phyloP scores from a whole-genome alignment of 768 basidiomycete species.

The Mrakia hoshinonis region DNA sequence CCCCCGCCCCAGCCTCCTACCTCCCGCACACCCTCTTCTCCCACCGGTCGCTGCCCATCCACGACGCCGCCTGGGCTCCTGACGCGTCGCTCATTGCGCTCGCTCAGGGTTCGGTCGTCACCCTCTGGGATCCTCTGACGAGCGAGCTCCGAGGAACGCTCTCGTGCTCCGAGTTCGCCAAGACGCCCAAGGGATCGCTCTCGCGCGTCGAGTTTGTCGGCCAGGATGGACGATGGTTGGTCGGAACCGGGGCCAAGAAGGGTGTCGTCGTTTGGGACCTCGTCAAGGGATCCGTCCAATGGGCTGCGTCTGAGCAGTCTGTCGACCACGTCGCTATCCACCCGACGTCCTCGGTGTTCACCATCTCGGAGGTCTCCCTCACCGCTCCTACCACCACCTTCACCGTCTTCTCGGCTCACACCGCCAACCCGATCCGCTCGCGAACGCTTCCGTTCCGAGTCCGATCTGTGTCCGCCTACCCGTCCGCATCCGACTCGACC shows the following conservation, averaged over 20 bases:
- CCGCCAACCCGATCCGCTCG: constrained; percentile 44
- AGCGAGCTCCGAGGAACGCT: constrained; percentile 56
- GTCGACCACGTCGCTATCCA: constrained; percentile 49
- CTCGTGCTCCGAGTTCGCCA: constrained; percentile 50
- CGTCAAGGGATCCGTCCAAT: constrained; percentile 36
- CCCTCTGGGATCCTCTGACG: constrained; percentile 63
- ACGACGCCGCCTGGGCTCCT: constrained; percentile 61
- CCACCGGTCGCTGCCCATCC: constrained; percentile 60
- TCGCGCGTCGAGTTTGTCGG: constrained; percentile 57
- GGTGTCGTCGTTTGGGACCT: constrained; percentile 42
- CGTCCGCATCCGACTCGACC: constrained; percentile 16
- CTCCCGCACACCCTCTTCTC: constrained; percentile 61
- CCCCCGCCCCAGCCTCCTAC: constrained; percentile 57
- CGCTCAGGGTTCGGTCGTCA: constrained; percentile 56
- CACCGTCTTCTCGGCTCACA: constrained; percentile 45
- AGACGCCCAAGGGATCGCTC: constrained; percentile 39
- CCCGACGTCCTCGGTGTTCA: constrained; percentile 36
- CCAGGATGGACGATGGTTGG: constrained; percentile 59
- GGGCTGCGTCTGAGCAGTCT: constrained; percentile 19
- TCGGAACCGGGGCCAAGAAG: constrained; percentile 39
- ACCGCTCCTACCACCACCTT: constrained; percentile 54
- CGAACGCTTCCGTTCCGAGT: constrained; percentile 39
- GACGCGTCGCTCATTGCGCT: constrained; percentile 81
- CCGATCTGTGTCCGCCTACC: constrained; percentile 11
- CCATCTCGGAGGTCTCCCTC: constrained; percentile 48